A percentile compares a stretch with the other conserved stretches of the same genome.
phyloP scores from a whole-genome alignment of 495 filamentous ascomycete genomes.

The Penicillium ochrochloron region DNA sequence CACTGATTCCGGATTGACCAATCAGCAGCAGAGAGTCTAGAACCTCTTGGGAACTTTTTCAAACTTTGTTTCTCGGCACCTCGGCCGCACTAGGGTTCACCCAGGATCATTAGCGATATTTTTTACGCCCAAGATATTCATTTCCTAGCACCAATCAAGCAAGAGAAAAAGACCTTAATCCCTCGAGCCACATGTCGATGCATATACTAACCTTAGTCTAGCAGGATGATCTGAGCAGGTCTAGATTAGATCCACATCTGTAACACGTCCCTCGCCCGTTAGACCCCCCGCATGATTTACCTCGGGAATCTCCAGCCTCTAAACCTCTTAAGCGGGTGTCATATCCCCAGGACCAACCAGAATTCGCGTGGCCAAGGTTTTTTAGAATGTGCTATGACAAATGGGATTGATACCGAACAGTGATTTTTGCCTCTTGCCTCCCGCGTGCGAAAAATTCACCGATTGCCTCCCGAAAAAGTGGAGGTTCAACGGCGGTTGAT shows the following conservation, averaged over 20 bases:
- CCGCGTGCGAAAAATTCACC: conserved; percentile 12
- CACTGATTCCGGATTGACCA: neutral
- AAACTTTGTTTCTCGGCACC: neutral
- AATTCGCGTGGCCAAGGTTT: neutral
- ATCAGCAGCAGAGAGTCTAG: neutral
- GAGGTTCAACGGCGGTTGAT: conserved; percentile 8
- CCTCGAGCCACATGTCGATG: neutral
- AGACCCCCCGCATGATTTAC: neutral
- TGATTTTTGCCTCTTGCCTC: conserved; percentile 3
- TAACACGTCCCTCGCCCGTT: neutral
- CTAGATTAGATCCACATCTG: neutral
- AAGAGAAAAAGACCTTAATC: neutral
- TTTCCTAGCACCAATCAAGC: neutral
- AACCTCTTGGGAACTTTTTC: neutral
- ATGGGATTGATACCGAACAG: neutral
- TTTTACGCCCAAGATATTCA: neutral
- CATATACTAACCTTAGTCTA: neutral
- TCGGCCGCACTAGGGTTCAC: neutral
- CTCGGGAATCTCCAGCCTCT: neutral
- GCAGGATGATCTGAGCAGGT: neutral
- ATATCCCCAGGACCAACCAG: neutral
- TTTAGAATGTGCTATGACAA: conserved; percentile 3
- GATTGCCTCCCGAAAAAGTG: conserved; percentile 23
- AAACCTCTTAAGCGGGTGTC: neutral
- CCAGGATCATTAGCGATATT: neutral